Percentiles rank a stretch among this genome's conserved stretches.
Conservation (phyloP, 164 flowering plant species). For the Chimonanthus salicifolius region DNA sequence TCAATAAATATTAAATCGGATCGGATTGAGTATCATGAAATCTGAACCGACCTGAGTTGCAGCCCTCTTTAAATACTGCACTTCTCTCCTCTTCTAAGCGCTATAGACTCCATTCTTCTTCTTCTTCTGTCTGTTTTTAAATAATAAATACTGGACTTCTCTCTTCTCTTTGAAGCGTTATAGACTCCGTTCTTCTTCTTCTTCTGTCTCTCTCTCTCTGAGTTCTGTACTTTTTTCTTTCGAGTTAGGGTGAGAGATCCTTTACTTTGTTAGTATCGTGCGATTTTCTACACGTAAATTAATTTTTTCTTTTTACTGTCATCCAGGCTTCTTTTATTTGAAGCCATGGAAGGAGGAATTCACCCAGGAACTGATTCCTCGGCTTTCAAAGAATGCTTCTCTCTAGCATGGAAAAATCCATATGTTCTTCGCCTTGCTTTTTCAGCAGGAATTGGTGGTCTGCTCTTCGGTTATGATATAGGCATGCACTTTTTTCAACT, state of each 20-base stretch:
- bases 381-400: slow-evolving; percentile 52
- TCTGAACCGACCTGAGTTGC: too few relatives aligned
- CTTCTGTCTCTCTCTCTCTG: neutral
- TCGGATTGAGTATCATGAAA: too few relatives aligned
- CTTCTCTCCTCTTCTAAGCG: too few relatives aligned
- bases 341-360: slow-evolving; percentile 50
- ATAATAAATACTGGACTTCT: neutral
- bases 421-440: slow-evolving; percentile 66
- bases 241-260: neutral
- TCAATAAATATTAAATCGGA: too few relatives aligned
- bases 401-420: slow-evolving; percentile 57
- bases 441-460: slow-evolving; percentile 67
- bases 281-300: neutral
- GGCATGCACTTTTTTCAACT: slow-evolving; percentile 21
- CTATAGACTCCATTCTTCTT: neutral
- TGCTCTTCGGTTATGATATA: slow-evolving; percentile 68
- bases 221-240: neutral
- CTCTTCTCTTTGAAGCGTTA: neutral
- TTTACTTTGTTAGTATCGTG: neutral
- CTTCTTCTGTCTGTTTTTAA: neutral
- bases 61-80: neutral
- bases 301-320: too few relatives aligned
- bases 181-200: neutral
- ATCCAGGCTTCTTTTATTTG: neutral
- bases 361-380: slow-evolving; percentile 34